A percentile compares a stretch with the other conserved stretches of the same genome.
Evolutionary conservation across 352 stramenopile genomes (phyloP).

Genomic region (Lagenidium giganteum): DNA sequence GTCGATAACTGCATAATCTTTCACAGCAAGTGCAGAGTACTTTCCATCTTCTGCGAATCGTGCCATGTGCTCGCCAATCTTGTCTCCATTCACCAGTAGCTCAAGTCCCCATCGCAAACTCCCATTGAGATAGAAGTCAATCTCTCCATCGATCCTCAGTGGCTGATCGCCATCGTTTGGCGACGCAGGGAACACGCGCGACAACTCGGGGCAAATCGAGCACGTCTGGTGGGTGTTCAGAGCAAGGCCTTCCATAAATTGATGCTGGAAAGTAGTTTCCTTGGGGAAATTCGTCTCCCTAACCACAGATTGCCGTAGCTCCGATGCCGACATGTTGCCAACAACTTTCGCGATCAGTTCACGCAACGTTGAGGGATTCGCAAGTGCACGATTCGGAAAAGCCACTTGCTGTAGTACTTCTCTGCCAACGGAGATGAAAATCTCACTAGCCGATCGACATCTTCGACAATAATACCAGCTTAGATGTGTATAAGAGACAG

Average conservation of each 20-base stretch:
- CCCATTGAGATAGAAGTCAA: slow-evolving; percentile 2
- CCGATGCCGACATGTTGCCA: slow-evolving; percentile 9
- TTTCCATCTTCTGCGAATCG: slow-evolving; percentile 1
- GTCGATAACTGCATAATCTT: background rate
- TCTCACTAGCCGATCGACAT: background rate
- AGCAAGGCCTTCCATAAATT: slow-evolving; percentile 4
- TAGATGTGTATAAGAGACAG: too few relatives aligned
- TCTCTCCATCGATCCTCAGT: background rate
- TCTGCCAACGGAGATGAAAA: slow-evolving; percentile 14
- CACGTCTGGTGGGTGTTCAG: background rate
- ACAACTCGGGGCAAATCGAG: slow-evolving; percentile 12
- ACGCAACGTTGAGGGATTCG: slow-evolving; percentile 9
- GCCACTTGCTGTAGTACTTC: slow-evolving; percentile 7
- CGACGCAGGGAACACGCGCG: background rate
- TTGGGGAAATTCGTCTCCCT: background rate
- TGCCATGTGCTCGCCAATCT: slow-evolving; percentile 2
- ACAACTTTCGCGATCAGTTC: slow-evolving; percentile 13
- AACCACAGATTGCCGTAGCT: slow-evolving; percentile 1
- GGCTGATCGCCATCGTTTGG: too few relatives aligned
- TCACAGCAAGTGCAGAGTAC: slow-evolving; percentile 1
- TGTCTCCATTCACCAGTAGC: slow-evolving; percentile 2
- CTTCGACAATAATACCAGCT: slow-evolving; percentile 5
- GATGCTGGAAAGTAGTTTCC: slow-evolving; percentile 1
- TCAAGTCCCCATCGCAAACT: slow-evolving; percentile 4
- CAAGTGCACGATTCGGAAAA: slow-evolving; percentile 9